Percentiles rank a stretch among this genome's conserved stretches.
Conservation (phyloP, 2,329 filamentous ascomycete genomes). For the Pestalotiopsis sp. region DNA sequence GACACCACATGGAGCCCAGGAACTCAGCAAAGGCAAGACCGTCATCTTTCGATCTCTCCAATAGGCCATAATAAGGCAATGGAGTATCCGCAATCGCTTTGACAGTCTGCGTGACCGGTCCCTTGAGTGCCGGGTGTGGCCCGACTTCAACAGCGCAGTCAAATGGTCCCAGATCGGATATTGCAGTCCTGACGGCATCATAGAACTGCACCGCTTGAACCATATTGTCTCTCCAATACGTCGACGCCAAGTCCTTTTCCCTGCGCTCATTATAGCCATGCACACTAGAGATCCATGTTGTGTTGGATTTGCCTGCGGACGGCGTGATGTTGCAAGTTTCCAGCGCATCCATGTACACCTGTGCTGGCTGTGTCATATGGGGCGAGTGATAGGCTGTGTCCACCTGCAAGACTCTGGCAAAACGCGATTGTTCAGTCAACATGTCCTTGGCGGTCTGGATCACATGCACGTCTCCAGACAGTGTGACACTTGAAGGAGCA, state of each 20-base stretch:
- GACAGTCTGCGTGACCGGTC: slow-evolving; percentile 27
- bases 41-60: slow-evolving; percentile 27
- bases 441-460: slow-evolving; percentile 23
- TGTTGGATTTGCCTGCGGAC: slow-evolving; percentile 23
- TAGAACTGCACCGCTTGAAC: slow-evolving; percentile 41
- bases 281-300: slow-evolving; percentile 45
- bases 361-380: slow-evolving; percentile 44
- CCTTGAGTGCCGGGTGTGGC: slow-evolving; percentile 30
- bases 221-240: slow-evolving; percentile 47
- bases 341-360: slow-evolving; percentile 36
- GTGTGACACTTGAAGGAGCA: slow-evolving; percentile 28
- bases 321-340: slow-evolving; percentile 30
- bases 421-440: slow-evolving; percentile 27
- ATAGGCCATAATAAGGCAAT: slow-evolving; percentile 24
- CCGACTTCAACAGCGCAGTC: slow-evolving; percentile 33
- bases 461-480: slow-evolving; percentile 31
- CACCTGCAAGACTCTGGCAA: slow-evolving; percentile 40
- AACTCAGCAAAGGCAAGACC: slow-evolving; percentile 27
- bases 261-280: slow-evolving; percentile 24
- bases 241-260: slow-evolving; percentile 22
- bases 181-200: slow-evolving; percentile 32
- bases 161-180: slow-evolving; percentile 24
- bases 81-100: slow-evolving; percentile 20
- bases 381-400: slow-evolving; percentile 53
- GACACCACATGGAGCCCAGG: slow-evolving; percentile 30